These are phyloP conservation scores for Choanephora cucurbitarum DNA, from an alignment of 371 early-diverging fungal species.

Conservation along the genomic window DNA sequence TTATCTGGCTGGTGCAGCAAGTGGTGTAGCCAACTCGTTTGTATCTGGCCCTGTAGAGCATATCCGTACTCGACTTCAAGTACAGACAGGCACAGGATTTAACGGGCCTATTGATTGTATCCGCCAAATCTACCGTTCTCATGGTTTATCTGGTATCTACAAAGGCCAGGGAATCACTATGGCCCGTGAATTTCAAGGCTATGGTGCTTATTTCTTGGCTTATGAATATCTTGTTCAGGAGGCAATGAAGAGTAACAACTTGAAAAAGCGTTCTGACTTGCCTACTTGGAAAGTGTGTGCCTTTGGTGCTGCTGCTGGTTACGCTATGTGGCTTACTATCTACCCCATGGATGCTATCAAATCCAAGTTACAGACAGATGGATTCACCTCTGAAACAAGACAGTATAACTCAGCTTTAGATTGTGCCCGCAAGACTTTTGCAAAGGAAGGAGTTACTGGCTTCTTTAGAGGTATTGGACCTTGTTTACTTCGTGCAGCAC, in stretches of 20 bases:
- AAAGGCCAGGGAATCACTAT: slow-evolving; percentile 82
- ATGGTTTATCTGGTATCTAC: slow-evolving; percentile 80
- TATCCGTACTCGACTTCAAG: slow-evolving; percentile 79
- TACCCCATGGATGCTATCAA: slow-evolving; percentile 83
- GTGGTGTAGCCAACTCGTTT: slow-evolving; percentile 82
- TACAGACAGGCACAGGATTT: slow-evolving; percentile 63
- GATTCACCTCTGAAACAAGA: slow-evolving; percentile 55
- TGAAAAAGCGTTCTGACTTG: slow-evolving; percentile 56
- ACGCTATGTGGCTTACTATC: slow-evolving; percentile 79
- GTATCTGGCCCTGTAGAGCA: slow-evolving; percentile 87
- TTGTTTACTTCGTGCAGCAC: slow-evolving; percentile 88
- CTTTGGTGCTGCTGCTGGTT: slow-evolving; percentile 77
- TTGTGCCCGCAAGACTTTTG: slow-evolving; percentile 67
- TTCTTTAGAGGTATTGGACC: slow-evolving; percentile 87
- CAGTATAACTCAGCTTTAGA: slow-evolving; percentile 65
- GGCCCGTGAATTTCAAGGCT: slow-evolving; percentile 79
- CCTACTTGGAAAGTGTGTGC: slow-evolving; percentile 67
- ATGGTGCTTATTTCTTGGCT: slow-evolving; percentile 79
- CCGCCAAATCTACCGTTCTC: slow-evolving; percentile 66
- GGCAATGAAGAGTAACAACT: slow-evolving; percentile 54
- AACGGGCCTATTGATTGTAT: slow-evolving; percentile 76
- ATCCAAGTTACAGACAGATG: slow-evolving; percentile 81
- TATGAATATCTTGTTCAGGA: slow-evolving; percentile 78
- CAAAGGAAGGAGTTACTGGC: slow-evolving; percentile 70
- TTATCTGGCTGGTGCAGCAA: slow-evolving; percentile 77